Percentiles rank a stretch among this genome's conserved stretches.
These are phyloP conservation scores for Pugionium cornutum DNA, from an alignment of 345 rosid genomes.

Conservation along the genomic window DNA sequence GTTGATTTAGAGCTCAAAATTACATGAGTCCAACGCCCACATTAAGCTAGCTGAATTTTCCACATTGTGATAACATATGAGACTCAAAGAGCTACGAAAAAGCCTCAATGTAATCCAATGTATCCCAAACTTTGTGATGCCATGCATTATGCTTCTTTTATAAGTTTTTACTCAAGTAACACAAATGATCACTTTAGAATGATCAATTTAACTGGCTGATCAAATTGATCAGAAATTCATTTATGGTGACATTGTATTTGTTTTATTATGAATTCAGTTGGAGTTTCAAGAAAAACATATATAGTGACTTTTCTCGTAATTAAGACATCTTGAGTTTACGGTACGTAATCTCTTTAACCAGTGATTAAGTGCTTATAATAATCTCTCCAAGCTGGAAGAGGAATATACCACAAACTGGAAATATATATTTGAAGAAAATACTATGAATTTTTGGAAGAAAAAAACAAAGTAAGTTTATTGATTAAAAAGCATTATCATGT, in stretches of 20 bases:
- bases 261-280: constrained; percentile 3
- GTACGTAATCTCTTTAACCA: constrained; percentile 23
- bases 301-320: background rate
- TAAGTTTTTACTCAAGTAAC: too few species aligned
- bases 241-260: background rate
- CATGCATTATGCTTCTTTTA: too few species aligned
- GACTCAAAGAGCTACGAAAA: too few species aligned
- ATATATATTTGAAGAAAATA: background rate
- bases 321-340: constrained; percentile 31
- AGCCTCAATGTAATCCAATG: too few species aligned
- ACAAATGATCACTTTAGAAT: too few species aligned
- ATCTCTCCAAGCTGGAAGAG: constrained; percentile 9
- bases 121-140: too few species aligned
- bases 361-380: background rate
- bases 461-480: constrained; percentile 12
- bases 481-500: constrained; percentile 23
- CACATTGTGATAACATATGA: too few species aligned
- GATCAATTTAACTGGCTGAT: too few species aligned
- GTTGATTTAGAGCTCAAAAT: too few species aligned
- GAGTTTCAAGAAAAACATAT: background rate
- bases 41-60: too few species aligned
- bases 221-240: too few species aligned
- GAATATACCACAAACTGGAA: background rate
- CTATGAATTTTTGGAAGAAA: constrained; percentile 20
- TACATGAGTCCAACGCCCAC: too few species aligned